phyloP scores from a whole-genome alignment of 2,329 filamentous ascomycete genomes.

The Basipetospora chlamydospora region DNA sequence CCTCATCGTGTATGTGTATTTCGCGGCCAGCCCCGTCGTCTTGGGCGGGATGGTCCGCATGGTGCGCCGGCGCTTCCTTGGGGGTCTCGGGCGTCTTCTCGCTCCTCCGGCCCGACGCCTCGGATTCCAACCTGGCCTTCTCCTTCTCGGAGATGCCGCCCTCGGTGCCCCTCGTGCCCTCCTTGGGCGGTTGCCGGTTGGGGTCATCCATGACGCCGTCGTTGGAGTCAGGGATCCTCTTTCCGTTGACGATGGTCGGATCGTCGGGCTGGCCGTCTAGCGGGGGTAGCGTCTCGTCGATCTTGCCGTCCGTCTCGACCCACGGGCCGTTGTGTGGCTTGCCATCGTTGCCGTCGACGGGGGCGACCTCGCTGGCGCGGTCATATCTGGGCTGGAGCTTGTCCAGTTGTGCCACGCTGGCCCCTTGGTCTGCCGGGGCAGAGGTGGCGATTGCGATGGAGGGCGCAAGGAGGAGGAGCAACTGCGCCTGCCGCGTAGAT shows the following conservation, averaged over 20 bases:
- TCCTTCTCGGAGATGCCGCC: slow-evolving; percentile 81
- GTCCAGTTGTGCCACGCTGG: slow-evolving; percentile 9
- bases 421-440: slow-evolving; percentile 12
- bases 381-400: slow-evolving; percentile 1
- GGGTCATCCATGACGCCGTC: slow-evolving; percentile 92
- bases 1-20: no score
- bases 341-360: slow-evolving; percentile 84
- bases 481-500: slow-evolving; percentile 33
- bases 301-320: slow-evolving; percentile 39
- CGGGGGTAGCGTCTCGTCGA: slow-evolving; percentile 23
- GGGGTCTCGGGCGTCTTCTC: slow-evolving; percentile 70
- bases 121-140: slow-evolving; percentile 56
- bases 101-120: slow-evolving; percentile 48
- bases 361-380: slow-evolving; percentile 52
- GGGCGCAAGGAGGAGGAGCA: slow-evolving; percentile 47
- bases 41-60: slow-evolving; percentile 52
- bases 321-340: slow-evolving; percentile 82
- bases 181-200: slow-evolving; percentile 57
- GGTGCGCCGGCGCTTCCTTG: slow-evolving; percentile 70
- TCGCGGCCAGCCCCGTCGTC: neutral
- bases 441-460: slow-evolving; percentile 33
- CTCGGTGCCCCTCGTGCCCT: slow-evolving; percentile 77
- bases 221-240: slow-evolving; percentile 46
- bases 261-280: slow-evolving; percentile 37
- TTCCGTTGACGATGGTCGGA: slow-evolving; percentile 40